A percentile compares a stretch with the other conserved stretches of the same genome.
Evolutionary conservation across 2,329 filamentous ascomycete species (phyloP).

Genomic region (Thelonectria blattea): DNA sequence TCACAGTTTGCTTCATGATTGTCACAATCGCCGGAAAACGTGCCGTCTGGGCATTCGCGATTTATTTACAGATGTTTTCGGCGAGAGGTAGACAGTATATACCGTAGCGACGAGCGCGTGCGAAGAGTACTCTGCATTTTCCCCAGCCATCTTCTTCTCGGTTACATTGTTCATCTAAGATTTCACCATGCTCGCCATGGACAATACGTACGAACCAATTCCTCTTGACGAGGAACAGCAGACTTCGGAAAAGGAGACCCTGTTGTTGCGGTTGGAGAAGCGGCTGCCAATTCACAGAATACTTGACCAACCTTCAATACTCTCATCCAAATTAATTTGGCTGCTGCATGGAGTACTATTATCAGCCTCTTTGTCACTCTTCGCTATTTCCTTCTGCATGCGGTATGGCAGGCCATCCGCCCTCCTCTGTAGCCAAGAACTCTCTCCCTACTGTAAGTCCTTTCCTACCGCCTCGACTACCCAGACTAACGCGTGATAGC

Average conservation of each 20-base stretch:
- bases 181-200: neutral
- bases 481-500: constrained; percentile 41
- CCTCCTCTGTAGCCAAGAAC: neutral
- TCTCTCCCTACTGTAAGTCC: constrained; percentile 27
- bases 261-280: constrained; percentile 10
- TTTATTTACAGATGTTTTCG: neutral
- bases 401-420: neutral
- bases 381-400: constrained; percentile 20
- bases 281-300: neutral
- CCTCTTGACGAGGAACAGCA: constrained; percentile 24
- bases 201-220: constrained; percentile 11
- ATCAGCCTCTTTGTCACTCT: constrained; percentile 23
- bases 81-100: neutral
- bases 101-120: neutral
- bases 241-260: constrained; percentile 20
- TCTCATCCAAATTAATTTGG: constrained; percentile 19
- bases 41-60: neutral
- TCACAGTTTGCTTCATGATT: constrained; percentile 1
- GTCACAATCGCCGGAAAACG: neutral
- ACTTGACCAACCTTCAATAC: neutral
- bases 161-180: neutral
- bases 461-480: fast-evolving
- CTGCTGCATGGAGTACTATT: constrained; percentile 23
- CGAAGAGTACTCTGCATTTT: neutral
- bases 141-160: neutral